Conservation (phyloP, 768 basidiomycete genomes). For the Tricholoma furcatifolium region DNA sequence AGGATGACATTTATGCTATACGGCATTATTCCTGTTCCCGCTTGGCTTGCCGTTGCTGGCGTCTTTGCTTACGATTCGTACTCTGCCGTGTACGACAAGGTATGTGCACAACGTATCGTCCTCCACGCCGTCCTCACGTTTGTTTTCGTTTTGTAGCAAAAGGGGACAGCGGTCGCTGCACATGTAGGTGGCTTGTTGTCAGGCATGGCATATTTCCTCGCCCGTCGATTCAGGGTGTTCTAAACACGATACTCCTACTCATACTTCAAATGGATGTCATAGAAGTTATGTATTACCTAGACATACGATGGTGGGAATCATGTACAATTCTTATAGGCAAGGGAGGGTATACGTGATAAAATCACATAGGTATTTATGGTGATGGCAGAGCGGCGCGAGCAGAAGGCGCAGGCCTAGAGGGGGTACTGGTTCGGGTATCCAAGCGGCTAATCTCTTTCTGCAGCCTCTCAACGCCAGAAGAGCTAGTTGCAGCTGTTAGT, state of each 20-base stretch:
- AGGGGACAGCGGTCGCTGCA: slow-evolving; percentile 56
- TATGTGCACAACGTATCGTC: slow-evolving; percentile 17
- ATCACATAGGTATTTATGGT: neutral
- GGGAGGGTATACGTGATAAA: neutral
- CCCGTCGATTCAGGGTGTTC: slow-evolving; percentile 35
- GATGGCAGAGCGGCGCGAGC: neutral
- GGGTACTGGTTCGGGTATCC: slow-evolving; percentile 77
- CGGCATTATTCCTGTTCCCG: slow-evolving; percentile 76
- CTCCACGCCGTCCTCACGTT: neutral
- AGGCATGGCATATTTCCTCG: slow-evolving; percentile 56
- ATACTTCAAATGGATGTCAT: neutral
- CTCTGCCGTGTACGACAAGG: slow-evolving; percentile 38
- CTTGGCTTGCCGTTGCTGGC: slow-evolving; percentile 71
- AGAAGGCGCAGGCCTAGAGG: slow-evolving; percentile 35
- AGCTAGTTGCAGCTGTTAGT: slow-evolving; percentile 29
- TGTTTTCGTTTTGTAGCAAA: slow-evolving; percentile 34
- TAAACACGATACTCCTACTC: slow-evolving; percentile 2
- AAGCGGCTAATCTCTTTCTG: slow-evolving; percentile 80
- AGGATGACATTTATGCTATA: slow-evolving; percentile 66
- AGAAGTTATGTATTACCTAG: slow-evolving; percentile 6
- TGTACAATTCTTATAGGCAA: neutral
- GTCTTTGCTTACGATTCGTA: slow-evolving; percentile 63
- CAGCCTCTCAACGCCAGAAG: slow-evolving; percentile 63
- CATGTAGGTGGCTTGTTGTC: slow-evolving; percentile 69
- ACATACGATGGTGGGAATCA: slow-evolving; percentile 1